Evolutionary conservation across 106 monocot genomes (phyloP).

Genomic region (Xerophyta viscosa): DNA sequence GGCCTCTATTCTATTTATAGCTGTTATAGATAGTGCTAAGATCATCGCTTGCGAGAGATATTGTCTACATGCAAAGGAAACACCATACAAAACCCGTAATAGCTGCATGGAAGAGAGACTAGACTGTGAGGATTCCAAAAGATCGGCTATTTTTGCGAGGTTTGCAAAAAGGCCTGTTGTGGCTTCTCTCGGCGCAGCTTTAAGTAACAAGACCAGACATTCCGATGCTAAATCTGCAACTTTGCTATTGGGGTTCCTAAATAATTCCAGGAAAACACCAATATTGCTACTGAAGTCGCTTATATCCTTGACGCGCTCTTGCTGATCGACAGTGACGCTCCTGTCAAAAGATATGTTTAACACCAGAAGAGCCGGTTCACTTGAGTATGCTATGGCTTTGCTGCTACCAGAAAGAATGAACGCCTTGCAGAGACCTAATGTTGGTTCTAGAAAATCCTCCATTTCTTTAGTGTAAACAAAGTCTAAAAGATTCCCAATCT

Average conservation of each 20-base stretch:
- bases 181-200: conserved; percentile 74
- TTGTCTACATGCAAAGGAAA: conserved; percentile 69
- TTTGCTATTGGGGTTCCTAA: conserved; percentile 30
- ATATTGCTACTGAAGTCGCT: conserved; percentile 67
- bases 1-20: conserved; percentile 49
- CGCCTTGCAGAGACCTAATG: conserved; percentile 77
- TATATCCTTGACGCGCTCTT: conserved; percentile 57
- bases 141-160: conserved; percentile 51
- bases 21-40: conserved; percentile 56
- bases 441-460: conserved; percentile 93
- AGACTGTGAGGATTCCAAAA: conserved; percentile 36
- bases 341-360: conserved; percentile 30
- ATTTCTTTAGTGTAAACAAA: conserved; percentile 79
- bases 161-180: conserved; percentile 73
- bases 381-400: conserved; percentile 38
- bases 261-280: conserved; percentile 66
- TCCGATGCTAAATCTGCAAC: conserved; percentile 81
- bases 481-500: conserved; percentile 89
- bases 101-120: conserved; percentile 20
- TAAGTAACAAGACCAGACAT: conserved; percentile 67
- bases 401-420: conserved; percentile 76
- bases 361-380: conserved; percentile 60
- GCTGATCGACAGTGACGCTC: conserved; percentile 45
- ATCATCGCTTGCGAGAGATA: conserved; percentile 81
- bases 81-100: conserved; percentile 57